phyloP scores from a whole-genome alignment of 306 rosid genomes.

The Citrullus colocynthis region DNA sequence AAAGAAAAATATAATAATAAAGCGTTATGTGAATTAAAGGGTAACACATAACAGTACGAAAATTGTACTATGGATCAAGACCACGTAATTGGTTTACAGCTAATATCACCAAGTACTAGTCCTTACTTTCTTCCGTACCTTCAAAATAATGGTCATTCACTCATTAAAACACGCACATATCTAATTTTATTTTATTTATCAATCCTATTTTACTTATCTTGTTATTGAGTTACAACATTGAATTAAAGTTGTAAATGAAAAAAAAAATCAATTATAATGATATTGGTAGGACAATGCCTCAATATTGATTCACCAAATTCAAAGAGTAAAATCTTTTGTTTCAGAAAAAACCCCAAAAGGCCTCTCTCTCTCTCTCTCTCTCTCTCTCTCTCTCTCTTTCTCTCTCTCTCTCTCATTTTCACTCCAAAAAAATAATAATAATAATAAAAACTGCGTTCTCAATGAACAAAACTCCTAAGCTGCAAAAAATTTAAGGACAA shows the following conservation, averaged over 20 bases:
- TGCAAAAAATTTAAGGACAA: conserved; percentile 40
- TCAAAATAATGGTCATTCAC: background rate
- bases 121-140: background rate
- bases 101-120: background rate
- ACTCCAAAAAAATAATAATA: background rate
- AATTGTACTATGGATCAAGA: background rate
- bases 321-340: background rate
- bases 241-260: background rate
- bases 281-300: too few species aligned
- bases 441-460: background rate
- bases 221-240: background rate
- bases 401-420: background rate
- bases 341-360: background rate
- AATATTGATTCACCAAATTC: background rate
- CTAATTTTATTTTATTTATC: too few species aligned
- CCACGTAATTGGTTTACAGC: background rate
- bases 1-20: too few species aligned
- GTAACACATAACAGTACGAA: background rate
- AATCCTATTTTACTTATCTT: too few species aligned
- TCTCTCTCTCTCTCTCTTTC: background rate
- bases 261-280: too few species aligned
- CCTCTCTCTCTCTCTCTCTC: background rate
- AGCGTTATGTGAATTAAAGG: background rate
- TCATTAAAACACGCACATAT: background rate
- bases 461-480: background rate